Evolutionary conservation across 441 rosid genomes (phyloP), one percentile per base, ranked within the genome.

Genomic region (Geranium incanum): DNA sequence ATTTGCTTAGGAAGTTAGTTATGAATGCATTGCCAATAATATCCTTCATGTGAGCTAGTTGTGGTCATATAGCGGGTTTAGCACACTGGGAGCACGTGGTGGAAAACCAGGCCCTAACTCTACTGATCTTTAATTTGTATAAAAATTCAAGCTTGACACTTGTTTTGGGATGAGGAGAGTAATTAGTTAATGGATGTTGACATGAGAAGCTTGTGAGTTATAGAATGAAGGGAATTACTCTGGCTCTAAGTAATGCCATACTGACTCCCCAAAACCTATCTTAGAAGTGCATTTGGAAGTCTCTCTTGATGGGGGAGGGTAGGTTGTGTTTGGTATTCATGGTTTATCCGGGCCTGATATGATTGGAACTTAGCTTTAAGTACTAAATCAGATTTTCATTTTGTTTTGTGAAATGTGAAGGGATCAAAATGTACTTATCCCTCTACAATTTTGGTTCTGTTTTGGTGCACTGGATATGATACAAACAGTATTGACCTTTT

Each of bases 381-480:
- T 60, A 60, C 65, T 19, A 60, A 60, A 21, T 21, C 36, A 60
- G 13, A 60, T 21, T 52, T 13, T 52, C n/a, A 9, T 45, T 9
- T 9, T 11, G 11, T 9, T 12, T 12, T 16, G 64, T 59, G 64
- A 59, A 60, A 21, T 60, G 3, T 60, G 65, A 23, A 60, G 36
- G 12, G 36, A 60, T 11, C 33, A 60, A 60, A 21, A 60, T 60
- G 33, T 19, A 60, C 33, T 60, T 21, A 19, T 7, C 64, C 3
- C 64, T 57, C 64, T 57, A 57, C 64, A 5, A 6, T 16, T 18
- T 60, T 60, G 21, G 36, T 9, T 8, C 8, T 60, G 65, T 60
- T 60, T 60, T 48, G 36, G 36, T 23, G 36, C 11, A 60, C 11
- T 60, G 65, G 65, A 60, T 60, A 60, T 21, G 65, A 60, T 60